Base-by-base conservation (phyloP, 2,329 filamentous ascomycete species). In the Stachybotrys chartarum region DNA sequence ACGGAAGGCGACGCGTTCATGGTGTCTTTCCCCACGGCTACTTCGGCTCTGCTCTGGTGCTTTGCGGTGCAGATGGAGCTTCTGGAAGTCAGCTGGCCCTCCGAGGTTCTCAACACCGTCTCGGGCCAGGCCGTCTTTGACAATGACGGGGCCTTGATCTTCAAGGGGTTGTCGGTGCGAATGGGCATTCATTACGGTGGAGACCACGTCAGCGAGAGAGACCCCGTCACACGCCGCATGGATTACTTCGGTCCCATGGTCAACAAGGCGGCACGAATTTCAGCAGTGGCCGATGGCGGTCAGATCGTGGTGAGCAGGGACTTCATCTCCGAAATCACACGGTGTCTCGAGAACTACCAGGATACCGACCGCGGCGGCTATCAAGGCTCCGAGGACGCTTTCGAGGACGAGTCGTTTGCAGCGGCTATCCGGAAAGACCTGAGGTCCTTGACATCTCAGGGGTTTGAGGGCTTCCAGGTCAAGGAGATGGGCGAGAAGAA, bases 181-280 rank as follows among this genome's bases (percentile, higher is more conserved):
- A 99, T 99, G 94, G 94, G 94, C 64, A 91, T 96, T 58, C 94
- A 99, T 70, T 99, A 88, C 83, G 45, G 45, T 8, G 94, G 94
- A 61, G 86, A 89, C 57, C 94, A 93, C 6, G 91, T 99, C 64
- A 96, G 91, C 68, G 94, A 99, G 71, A 88, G 88, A 51, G 94
- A 99, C 71, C 94, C 94, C 0, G 92, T 99, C 52, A 99, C 94
- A 1, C 88, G 92, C 56, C 91, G 94, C 59, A 99, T 99, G 94
- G 94, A 99, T 66, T 99, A 99, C 74, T 99, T 97, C 68, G 94
- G 94, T 0, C 94, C 94, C 14, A 99, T 99, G 91, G 94, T 99
- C 66, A 99, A 99, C 74, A 92, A 95, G 67, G 91, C 94, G 1
- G 88, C 94, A 16, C 88, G 94, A 74, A 96, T 99, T 61, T 94